phyloP scores from a whole-genome alignment of 73 alveolate genomes.

The Tetrahymena borealis region DNA sequence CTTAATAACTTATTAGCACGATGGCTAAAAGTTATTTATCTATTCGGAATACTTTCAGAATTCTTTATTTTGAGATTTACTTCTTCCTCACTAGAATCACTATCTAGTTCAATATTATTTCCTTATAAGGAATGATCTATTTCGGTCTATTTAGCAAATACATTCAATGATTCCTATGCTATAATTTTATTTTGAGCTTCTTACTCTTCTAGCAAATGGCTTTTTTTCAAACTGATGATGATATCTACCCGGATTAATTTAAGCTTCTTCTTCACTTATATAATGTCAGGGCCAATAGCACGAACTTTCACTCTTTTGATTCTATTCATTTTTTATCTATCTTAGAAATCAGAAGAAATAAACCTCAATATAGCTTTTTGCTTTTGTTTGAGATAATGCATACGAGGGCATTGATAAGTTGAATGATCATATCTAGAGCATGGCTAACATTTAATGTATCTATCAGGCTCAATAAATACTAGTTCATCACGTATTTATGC shows the following conservation, averaged over 20 bases:
- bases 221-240: no score
- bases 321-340: neutral
- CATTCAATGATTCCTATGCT: no score
- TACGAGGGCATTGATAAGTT: neutral
- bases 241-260: no score
- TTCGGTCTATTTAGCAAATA: no score
- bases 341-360: neutral
- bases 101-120: no score
- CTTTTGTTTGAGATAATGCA: neutral
- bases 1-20: neutral
- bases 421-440: neutral
- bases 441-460: neutral
- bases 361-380: neutral
- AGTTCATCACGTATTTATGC: neutral
- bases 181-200: no score
- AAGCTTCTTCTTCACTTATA: neutral
- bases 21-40: no score
- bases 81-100: no score
- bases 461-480: neutral
- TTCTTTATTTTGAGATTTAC: no score
- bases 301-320: neutral
- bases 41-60: no score
- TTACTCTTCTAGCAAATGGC: no score
- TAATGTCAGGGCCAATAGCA: neutral
- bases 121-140: no score